Conservation (phyloP, 108 stramenopile genomes). For the Chaetoceros muelleri region DNA sequence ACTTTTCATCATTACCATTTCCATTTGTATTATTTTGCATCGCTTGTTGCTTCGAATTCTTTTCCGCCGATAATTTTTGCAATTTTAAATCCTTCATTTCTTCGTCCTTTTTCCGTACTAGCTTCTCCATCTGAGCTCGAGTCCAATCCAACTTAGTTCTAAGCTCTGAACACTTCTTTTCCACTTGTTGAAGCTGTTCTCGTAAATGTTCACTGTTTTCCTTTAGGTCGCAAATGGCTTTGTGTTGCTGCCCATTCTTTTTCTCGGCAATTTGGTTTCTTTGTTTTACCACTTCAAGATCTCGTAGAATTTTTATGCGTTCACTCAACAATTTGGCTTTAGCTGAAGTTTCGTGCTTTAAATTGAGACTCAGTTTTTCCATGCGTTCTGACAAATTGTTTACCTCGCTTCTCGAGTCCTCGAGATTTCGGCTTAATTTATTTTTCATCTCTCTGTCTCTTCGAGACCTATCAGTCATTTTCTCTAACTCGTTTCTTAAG, state of each 20-base stretch:
- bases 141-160: slow-evolving; percentile 65
- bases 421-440: slow-evolving; percentile 2
- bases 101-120: slow-evolving; percentile 18
- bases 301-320: slow-evolving; percentile 25
- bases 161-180: slow-evolving; percentile 65
- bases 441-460: slow-evolving; percentile 11
- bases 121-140: slow-evolving; percentile 15
- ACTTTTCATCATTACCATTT: no score
- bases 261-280: slow-evolving; percentile 23
- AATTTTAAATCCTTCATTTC: slow-evolving; percentile 7
- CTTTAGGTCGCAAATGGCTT: slow-evolving; percentile 41
- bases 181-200: slow-evolving; percentile 68
- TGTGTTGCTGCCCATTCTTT: slow-evolving; percentile 34
- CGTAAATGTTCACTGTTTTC: slow-evolving; percentile 58
- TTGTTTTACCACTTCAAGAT: slow-evolving; percentile 21
- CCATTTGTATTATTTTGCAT: no score
- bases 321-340: slow-evolving; percentile 40
- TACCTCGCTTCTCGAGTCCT: slow-evolving; percentile 25
- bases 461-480: slow-evolving; percentile 3
- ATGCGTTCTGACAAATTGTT: slow-evolving; percentile 54
- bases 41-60: no score
- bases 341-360: slow-evolving; percentile 60
- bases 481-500: slow-evolving; percentile 4
- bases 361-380: slow-evolving; percentile 63
- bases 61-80: not conserved